Evolutionary conservation across 768 basidiomycete species (phyloP), one percentile per base, ranked within the genome.

Genomic region (Lactarius akahatsu): DNA sequence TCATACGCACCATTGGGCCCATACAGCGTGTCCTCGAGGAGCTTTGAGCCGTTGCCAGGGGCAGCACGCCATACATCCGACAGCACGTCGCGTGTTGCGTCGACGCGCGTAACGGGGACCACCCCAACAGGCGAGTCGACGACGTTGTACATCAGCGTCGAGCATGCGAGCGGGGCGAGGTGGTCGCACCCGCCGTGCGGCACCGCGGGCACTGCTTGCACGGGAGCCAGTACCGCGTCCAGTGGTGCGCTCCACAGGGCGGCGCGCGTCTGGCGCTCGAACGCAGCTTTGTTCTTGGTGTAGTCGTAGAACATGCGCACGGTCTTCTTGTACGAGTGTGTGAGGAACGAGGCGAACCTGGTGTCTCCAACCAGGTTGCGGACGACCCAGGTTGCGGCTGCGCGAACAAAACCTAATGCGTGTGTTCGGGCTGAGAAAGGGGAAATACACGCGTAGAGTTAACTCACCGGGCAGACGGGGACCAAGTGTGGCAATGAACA

Each of bases 1-100:
- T 94, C 80, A 69, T 96, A 74, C 2, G 85, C 79, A 1, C 76
- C 77, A 52, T 80, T 77, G n/a, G 79, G 80, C 1, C 76, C 72
- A 76, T 90, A 96, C 28, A 93, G 74, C 15, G 78, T 76, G 2
- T 71, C 75, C 73, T 94, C 89, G 54, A 93, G 72, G n/a, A 91
- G 50, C 13, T 76, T 75, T 0, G 90, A 90, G 5, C 88, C 87
- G 57, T 77, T 78, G 8, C 83, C 83, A 0, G 79, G 77, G 8
- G 76, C 79, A 9, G 76, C 75, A 23, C 75, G 75, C 84, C 88
- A 93, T 67, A 85, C 86, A 4, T 83, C 78, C 2, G 88, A 84
- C 36, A 91, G 71, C 18, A 73, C 72, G 73, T 82, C 81, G 11
- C 70, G 63, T 3, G 38, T 43, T 1, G 74, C 54, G 66, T 78